phyloP scores from a whole-genome alignment of 1,139 yeast genomes.

The Taphrina wiesneri region DNA sequence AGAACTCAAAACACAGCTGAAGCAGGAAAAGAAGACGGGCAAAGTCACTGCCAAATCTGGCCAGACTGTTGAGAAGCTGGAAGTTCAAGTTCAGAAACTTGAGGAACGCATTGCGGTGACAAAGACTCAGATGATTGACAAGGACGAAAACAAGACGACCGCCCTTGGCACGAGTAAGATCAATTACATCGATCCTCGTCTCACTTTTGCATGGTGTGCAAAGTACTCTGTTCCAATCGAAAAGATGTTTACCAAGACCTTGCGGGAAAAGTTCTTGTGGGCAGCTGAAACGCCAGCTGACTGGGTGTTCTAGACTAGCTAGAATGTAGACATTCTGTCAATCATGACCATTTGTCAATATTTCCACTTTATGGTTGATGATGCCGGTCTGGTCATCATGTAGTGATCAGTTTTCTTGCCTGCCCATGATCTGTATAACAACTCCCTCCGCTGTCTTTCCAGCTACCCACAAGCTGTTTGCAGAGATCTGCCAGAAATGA shows the following conservation, averaged over 20 bases:
- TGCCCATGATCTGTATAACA: background rate
- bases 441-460: background rate
- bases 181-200: conserved; percentile 92
- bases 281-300: conserved; percentile 87
- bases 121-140: conserved; percentile 76
- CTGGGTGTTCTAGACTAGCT: conserved; percentile 66
- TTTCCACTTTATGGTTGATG: no score
- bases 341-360: background rate
- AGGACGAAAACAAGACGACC: conserved; percentile 91
- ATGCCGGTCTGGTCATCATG: no score
- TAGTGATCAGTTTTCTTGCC: no score
- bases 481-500: background rate
- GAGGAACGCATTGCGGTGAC: conserved; percentile 72
- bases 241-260: conserved; percentile 83
- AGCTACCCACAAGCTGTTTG: background rate
- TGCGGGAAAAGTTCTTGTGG: conserved; percentile 92
- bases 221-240: conserved; percentile 87
- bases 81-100: conserved; percentile 68
- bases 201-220: conserved; percentile 86
- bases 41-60: conserved; percentile 58
- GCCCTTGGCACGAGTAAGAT: conserved; percentile 90
- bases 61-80: conserved; percentile 68
- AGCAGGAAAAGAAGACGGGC: conserved; percentile 62
- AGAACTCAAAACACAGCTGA: conserved; percentile 56
- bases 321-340: no score